Conservation (phyloP, 768 basidiomycete species). For the Leucogyrophana mollusca region DNA sequence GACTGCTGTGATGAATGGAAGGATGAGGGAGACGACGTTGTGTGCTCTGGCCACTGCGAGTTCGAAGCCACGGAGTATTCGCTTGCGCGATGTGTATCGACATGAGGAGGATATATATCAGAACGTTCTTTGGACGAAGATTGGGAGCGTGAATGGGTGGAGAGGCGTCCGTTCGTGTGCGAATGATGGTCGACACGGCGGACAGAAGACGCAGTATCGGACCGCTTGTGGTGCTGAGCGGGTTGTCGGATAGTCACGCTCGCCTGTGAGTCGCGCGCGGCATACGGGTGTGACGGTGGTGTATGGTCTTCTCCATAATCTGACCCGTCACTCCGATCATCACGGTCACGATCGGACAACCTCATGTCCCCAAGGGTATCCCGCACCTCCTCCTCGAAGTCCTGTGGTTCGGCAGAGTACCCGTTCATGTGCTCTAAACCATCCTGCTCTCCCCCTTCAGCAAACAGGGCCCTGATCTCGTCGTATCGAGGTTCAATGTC, state of each 20-base stretch:
- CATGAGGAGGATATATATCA: conserved; percentile 6
- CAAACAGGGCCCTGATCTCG: conserved; percentile 57
- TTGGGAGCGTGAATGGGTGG: conserved; percentile 33
- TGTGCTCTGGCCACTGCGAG: conserved; percentile 24
- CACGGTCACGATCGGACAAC: conserved; percentile 44
- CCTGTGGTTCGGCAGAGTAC: conserved; percentile 27
- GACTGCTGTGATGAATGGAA: conserved; percentile 53
- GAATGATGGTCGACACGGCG: conserved; percentile 31
- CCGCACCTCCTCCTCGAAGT: conserved; percentile 43
- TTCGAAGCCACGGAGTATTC: conserved; percentile 25
- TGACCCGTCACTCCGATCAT: conserved; percentile 59
- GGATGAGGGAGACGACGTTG: conserved; percentile 46
- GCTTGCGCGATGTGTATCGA: conserved; percentile 19
- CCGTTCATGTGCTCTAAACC: conserved; percentile 30
- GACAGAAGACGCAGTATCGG: conserved; percentile 46
- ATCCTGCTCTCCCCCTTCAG: conserved; percentile 31
- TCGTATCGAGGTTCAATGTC: conserved; percentile 57
- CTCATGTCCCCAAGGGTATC: conserved; percentile 49
- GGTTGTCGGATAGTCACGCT: conserved; percentile 15
- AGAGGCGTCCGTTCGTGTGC: conserved; percentile 26
- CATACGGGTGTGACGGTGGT: conserved; percentile 36
- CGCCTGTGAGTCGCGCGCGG: conserved; percentile 23
- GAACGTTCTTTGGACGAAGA: conserved; percentile 38
- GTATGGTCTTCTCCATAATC: conserved; percentile 57
- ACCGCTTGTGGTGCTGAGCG: conserved; percentile 50